Evolutionary conservation across 2,329 filamentous ascomycete species (phyloP).

Genomic region (Mycosphaerella sp.): DNA sequence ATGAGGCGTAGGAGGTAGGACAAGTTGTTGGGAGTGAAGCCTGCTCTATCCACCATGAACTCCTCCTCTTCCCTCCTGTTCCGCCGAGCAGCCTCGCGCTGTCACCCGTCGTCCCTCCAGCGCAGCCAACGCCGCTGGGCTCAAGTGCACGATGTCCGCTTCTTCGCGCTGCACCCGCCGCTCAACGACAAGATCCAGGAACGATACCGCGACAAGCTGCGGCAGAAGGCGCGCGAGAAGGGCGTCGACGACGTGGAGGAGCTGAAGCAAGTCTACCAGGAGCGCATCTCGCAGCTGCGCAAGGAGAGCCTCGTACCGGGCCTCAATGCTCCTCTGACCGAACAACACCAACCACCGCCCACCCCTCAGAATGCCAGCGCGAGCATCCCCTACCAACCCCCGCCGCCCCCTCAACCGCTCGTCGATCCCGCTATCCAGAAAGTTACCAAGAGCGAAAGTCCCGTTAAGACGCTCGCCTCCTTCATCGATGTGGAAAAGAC

Average conservation of each 20-base stretch:
- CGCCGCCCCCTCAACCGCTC: slow-evolving; percentile 34
- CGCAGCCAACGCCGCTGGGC: slow-evolving; percentile 78
- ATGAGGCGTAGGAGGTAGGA: no score
- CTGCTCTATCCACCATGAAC: slow-evolving; percentile 8
- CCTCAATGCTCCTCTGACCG: slow-evolving; percentile 41
- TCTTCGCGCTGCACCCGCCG: slow-evolving; percentile 70
- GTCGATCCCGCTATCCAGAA: slow-evolving; percentile 23
- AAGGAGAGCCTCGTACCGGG: slow-evolving; percentile 56
- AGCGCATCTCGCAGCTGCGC: slow-evolving; percentile 68
- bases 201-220: slow-evolving; percentile 81
- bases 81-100: slow-evolving; percentile 12
- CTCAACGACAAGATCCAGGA: slow-evolving; percentile 54
- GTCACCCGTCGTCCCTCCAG: slow-evolving; percentile 45
- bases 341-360: slow-evolving; percentile 22
- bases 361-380: slow-evolving; percentile 20
- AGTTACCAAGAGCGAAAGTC: slow-evolving; percentile 37
- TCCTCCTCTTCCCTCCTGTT: slow-evolving; percentile 21
- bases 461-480: slow-evolving; percentile 58
- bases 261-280: slow-evolving; percentile 74
- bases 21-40: no score
- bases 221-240: slow-evolving; percentile 69
- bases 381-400: slow-evolving; percentile 32
- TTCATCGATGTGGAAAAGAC: slow-evolving; percentile 78
- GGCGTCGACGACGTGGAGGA: slow-evolving; percentile 62
- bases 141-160: slow-evolving; percentile 85